Percentiles rank a stretch among this genome's conserved stretches.
Evolutionary conservation across 2,329 filamentous ascomycete genomes (phyloP).

Genomic region (Lecanosticta acicola): DNA sequence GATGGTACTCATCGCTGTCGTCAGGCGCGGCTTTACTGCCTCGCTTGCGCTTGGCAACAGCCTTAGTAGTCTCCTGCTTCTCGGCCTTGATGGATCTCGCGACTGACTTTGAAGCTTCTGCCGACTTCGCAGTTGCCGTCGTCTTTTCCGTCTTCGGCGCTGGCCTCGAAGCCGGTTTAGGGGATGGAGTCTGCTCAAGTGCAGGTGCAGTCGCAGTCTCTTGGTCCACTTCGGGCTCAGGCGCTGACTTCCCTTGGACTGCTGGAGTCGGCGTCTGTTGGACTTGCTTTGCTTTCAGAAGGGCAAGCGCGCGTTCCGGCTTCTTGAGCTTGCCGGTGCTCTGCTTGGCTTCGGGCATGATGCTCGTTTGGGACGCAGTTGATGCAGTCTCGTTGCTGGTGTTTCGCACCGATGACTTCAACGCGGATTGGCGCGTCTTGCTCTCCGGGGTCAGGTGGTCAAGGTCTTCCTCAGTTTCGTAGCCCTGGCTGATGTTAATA

Average conservation of each 20-base stretch:
- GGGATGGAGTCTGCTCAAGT: too few species aligned
- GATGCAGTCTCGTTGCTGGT: background rate
- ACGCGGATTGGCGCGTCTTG: background rate
- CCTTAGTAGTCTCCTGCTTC: background rate
- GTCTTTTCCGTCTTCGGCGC: background rate
- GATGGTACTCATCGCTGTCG: background rate
- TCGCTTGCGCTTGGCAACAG: background rate
- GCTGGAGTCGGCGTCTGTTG: too few species aligned
- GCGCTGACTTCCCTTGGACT: too few species aligned
- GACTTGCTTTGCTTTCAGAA: background rate
- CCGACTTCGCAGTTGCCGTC: background rate
- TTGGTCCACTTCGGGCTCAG: background rate
- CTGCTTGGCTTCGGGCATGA: background rate
- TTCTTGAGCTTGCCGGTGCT: background rate
- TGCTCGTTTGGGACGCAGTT: background rate
- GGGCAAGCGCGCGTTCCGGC: background rate
- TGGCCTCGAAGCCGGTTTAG: background rate
- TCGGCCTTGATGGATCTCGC: background rate
- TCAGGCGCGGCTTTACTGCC: background rate
- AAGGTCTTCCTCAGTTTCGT: background rate
- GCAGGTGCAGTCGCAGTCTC: too few species aligned
- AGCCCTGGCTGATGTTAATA: background rate
- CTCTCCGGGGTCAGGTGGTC: background rate
- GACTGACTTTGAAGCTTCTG: too few species aligned
- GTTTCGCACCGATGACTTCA: background rate